A percentile compares a stretch with the other conserved stretches of the same genome.
These are phyloP conservation scores for Scytalidium sp. DNA, from an alignment of 2,329 filamentous ascomycete genomes.

Conservation along the genomic window DNA sequence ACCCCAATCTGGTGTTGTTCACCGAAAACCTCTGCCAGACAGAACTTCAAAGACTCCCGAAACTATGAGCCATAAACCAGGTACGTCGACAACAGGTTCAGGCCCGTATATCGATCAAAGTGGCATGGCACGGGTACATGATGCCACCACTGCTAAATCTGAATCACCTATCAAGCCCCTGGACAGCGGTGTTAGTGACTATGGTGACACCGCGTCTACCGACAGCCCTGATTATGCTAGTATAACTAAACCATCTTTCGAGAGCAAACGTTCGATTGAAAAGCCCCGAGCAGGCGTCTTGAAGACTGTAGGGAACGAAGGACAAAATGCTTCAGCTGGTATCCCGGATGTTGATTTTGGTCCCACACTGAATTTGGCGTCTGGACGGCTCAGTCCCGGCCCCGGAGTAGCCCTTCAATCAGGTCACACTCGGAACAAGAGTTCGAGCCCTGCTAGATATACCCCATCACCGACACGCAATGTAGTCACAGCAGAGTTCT, in stretches of 20 bases:
- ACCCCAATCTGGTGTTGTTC: conserved; percentile 34
- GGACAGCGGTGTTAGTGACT: conserved; percentile 39
- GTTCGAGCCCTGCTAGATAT: conserved; percentile 23
- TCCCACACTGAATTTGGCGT: conserved; percentile 67
- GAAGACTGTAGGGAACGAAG: conserved; percentile 63
- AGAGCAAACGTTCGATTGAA: conserved; percentile 50
- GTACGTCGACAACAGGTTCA: no score
- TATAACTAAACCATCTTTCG: conserved; percentile 36
- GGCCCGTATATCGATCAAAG: conserved; percentile 42
- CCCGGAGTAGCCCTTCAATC: conserved; percentile 1
- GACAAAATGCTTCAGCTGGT: conserved; percentile 6
- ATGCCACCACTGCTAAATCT: conserved; percentile 29
- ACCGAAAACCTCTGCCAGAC: conserved; percentile 50
- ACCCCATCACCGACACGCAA: conserved; percentile 39
- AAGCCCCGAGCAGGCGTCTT: conserved; percentile 75
- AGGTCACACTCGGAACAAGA: conserved; percentile 2
- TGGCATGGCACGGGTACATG: conserved; percentile 40
- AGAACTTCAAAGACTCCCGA: conserved; percentile 34
- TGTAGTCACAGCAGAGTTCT: conserved; percentile 26
- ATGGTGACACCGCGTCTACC: conserved; percentile 62
- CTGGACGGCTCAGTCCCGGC: conserved; percentile 4
- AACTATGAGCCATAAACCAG: no score
- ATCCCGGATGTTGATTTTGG: conserved; percentile 84
- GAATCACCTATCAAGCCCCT: conserved; percentile 29
- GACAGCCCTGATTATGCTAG: conserved; percentile 77